Percentiles rank a stretch among this genome's conserved stretches.
Conservation (phyloP, 140 eudicot species). For the Ambrosia hybrid region DNA sequence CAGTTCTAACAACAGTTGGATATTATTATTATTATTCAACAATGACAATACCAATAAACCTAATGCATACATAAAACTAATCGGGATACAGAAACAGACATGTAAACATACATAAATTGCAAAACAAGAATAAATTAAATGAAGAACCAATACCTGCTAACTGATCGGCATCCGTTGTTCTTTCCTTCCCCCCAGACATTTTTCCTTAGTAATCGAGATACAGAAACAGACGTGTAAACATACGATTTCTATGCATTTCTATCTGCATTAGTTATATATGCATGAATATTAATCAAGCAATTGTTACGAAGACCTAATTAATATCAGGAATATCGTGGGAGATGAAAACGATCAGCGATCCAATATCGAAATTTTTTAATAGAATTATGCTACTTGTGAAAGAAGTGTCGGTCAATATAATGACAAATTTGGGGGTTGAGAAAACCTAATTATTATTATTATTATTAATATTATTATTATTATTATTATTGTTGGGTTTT, state of each 20-base stretch:
- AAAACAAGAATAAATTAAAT: neutral
- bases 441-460: slow-evolving; percentile 30
- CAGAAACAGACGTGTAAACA: slow-evolving; percentile 18
- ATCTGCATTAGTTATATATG: slow-evolving; percentile 23
- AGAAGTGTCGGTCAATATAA: slow-evolving; percentile 21
- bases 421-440: slow-evolving; percentile 6
- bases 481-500: slow-evolving; percentile 18
- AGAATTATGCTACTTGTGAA: slow-evolving; percentile 23
- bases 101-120: slow-evolving; percentile 6
- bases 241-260: slow-evolving; percentile 13
- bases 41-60: neutral
- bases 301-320: neutral
- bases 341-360: slow-evolving; percentile 18
- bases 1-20: neutral
- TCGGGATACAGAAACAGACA: slow-evolving; percentile 19
- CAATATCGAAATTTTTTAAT: slow-evolving; percentile 12
- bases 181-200: slow-evolving; percentile 22
- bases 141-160: slow-evolving; percentile 19
- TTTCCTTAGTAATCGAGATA: slow-evolving; percentile 27
- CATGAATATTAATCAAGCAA: neutral
- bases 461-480: too few species aligned
- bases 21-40: neutral
- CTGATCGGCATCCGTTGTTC: slow-evolving; percentile 19
- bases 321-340: neutral
- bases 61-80: slow-evolving; percentile 14